Evolutionary conservation across 2,329 filamentous ascomycete genomes (phyloP).

Genomic region (Fusarium sp.): DNA sequence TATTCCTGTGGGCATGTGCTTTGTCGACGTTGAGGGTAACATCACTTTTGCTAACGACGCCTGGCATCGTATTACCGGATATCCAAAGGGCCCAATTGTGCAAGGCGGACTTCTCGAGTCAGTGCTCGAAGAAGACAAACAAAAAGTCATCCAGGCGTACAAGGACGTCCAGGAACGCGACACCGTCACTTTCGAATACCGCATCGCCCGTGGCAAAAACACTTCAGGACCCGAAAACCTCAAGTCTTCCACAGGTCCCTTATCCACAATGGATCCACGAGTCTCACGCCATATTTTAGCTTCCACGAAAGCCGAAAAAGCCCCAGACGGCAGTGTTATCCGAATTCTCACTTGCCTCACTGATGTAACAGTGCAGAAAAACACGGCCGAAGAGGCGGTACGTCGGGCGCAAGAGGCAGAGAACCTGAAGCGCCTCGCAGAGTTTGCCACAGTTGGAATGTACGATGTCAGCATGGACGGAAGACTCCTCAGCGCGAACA

Average conservation of each 20-base stretch:
- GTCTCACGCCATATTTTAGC: conserved; percentile 59
- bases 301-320: conserved; percentile 59
- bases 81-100: conserved; percentile 49
- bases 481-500: conserved; percentile 62
- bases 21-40: conserved; percentile 71
- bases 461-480: conserved; percentile 65
- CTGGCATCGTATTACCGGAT: conserved; percentile 66
- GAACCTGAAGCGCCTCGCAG: conserved; percentile 65
- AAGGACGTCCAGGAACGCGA: conserved; percentile 53
- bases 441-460: conserved; percentile 66
- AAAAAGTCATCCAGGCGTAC: conserved; percentile 55
- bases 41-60: conserved; percentile 79
- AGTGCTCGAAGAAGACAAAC: conserved; percentile 59
- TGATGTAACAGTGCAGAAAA: conserved; percentile 63
- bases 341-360: conserved; percentile 62
- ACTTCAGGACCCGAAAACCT: conserved; percentile 1
- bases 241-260: conserved; percentile 33
- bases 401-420: conserved; percentile 62
- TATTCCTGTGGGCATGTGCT: conserved; percentile 79
- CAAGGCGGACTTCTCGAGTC: conserved; percentile 55
- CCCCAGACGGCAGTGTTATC: conserved; percentile 55
- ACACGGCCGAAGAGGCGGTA: conserved; percentile 60
- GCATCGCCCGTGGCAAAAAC: conserved; percentile 41
- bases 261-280: conserved; percentile 43
- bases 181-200: conserved; percentile 60